A percentile compares a stretch with the other conserved stretches of the same genome.
Evolutionary conservation across 208 protist genomes (phyloP).

Genomic region (Leishmania tropica): DNA sequence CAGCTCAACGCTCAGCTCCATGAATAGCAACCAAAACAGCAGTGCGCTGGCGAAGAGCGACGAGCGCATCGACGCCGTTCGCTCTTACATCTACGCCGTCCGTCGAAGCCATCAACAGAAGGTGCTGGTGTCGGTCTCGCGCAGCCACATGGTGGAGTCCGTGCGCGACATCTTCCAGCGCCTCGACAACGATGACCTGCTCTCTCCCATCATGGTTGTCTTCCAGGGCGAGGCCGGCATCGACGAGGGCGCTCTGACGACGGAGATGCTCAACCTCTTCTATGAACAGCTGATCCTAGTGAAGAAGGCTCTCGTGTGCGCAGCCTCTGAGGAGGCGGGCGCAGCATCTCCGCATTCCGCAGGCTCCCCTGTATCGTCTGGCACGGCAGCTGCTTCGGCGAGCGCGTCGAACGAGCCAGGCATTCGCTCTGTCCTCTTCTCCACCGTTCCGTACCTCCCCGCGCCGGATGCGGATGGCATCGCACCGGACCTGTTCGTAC

Average conservation of each 20-base stretch:
- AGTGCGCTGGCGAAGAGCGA: slow-evolving; percentile 51
- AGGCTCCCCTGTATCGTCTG: background rate
- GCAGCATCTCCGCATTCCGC: background rate
- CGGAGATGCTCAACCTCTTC: slow-evolving; percentile 75
- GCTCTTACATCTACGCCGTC: slow-evolving; percentile 67
- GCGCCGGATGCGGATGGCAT: slow-evolving; percentile 42
- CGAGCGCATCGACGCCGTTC: slow-evolving; percentile 60
- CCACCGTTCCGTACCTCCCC: slow-evolving; percentile 40
- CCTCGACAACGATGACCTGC: slow-evolving; percentile 43
- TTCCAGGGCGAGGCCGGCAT: slow-evolving; percentile 77
- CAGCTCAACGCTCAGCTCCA: slow-evolving; percentile 33
- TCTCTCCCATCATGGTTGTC: slow-evolving; percentile 67
- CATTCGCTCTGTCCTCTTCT: slow-evolving; percentile 20
- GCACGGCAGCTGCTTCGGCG: background rate
- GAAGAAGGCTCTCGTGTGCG: slow-evolving; percentile 60
- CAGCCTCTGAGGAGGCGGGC: slow-evolving; percentile 17
- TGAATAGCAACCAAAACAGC: slow-evolving; percentile 22
- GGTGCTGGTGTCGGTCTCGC: slow-evolving; percentile 63
- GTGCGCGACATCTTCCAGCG: slow-evolving; percentile 47
- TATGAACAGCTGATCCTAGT: slow-evolving; percentile 57
- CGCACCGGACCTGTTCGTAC: slow-evolving; percentile 37
- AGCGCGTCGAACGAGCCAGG: background rate
- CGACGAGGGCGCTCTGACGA: slow-evolving; percentile 71
- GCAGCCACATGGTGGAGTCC: slow-evolving; percentile 74
- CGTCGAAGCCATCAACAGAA: slow-evolving; percentile 32